phyloP scores from a whole-genome alignment of 306 rosid genomes.

The Castanea crenata region DNA sequence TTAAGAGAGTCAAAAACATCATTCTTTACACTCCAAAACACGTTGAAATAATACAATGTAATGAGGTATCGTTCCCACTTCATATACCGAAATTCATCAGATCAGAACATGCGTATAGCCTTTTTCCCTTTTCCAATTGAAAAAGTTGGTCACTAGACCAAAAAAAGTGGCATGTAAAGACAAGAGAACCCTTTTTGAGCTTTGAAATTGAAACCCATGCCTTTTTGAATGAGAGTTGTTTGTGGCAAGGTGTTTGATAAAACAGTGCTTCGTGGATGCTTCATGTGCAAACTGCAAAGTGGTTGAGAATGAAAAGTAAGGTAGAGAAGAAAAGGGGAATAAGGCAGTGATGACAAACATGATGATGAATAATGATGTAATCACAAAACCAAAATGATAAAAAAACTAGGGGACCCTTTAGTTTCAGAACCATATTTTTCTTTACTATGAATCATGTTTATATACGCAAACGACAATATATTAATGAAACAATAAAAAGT shows the following conservation, averaged over 20 bases:
- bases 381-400: background rate
- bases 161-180: slow-evolving; percentile 29
- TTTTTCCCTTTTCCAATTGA: background rate
- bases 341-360: background rate
- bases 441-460: background rate
- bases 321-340: background rate
- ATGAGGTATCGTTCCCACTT: slow-evolving; percentile 4
- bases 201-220: background rate
- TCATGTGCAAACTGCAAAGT: background rate
- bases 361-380: background rate
- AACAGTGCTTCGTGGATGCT: background rate
- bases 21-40: no score
- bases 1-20: no score
- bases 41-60: no score
- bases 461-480: background rate
- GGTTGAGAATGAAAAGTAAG: background rate
- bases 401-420: background rate
- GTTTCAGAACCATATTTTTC: background rate
- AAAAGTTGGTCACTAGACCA: background rate
- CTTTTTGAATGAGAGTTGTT: background rate
- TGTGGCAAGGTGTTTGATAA: background rate
- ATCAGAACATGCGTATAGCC: no score
- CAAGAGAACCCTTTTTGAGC: slow-evolving; percentile 34
- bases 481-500: background rate
- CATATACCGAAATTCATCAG: no score